Conservation (phyloP, 495 filamentous ascomycete species). For the Tuber umbilicatum region DNA sequence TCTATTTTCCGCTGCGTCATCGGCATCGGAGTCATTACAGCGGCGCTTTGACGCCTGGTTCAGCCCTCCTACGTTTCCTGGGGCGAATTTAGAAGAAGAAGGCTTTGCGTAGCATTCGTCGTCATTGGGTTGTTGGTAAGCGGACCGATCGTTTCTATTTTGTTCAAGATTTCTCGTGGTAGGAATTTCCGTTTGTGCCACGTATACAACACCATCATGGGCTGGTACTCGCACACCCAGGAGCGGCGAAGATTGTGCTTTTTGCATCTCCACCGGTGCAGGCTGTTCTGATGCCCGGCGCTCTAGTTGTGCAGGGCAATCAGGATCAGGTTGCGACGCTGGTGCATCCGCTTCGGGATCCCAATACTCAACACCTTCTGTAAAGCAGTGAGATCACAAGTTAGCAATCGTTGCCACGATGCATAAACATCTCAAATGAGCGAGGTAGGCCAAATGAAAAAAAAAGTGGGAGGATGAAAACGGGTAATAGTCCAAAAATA, state of each 20-base stretch:
- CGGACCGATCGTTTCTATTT: background rate
- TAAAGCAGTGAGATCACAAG: background rate
- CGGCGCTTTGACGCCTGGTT: background rate
- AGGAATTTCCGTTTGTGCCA: background rate
- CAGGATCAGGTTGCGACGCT: background rate
- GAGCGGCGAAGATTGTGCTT: background rate
- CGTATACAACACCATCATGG: background rate
- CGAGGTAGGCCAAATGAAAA: background rate
- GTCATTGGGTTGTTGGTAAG: background rate
- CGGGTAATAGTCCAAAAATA: background rate
- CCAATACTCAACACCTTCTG: conserved; percentile 4
- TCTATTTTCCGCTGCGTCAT: background rate
- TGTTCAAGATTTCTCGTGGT: background rate
- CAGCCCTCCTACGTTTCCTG: background rate
- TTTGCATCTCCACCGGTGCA: background rate
- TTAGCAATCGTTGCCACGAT: conserved; percentile 4
- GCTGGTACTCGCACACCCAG: background rate
- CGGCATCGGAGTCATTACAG: background rate
- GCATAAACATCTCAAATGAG: background rate
- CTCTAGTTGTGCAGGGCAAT: background rate
- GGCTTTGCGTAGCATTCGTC: background rate
- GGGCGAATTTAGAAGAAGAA: background rate
- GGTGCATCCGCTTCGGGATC: background rate
- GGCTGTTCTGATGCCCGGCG: background rate
- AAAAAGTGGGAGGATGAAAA: background rate